A percentile compares a stretch with the other conserved stretches of the same genome.
Conservation (phyloP, 176 grass and related monocot genomes). For the Calamus simplicifolius region DNA sequence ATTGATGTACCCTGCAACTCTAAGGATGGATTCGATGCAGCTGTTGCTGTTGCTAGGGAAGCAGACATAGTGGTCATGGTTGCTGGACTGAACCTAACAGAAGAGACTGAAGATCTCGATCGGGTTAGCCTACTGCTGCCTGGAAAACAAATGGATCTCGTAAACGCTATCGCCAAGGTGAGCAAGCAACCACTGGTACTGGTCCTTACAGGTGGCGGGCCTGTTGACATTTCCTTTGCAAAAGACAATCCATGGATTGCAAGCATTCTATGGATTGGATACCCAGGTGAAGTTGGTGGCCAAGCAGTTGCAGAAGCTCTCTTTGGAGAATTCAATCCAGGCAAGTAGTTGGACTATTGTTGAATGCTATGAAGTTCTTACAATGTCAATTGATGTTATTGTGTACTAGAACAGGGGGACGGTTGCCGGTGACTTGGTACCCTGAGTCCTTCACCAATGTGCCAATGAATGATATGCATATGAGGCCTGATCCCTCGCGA, state of each 20-base stretch:
- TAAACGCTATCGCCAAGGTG: slow-evolving; percentile 32
- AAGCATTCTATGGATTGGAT: slow-evolving; percentile 80
- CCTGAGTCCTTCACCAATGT: slow-evolving; percentile 69
- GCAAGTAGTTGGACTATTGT: slow-evolving; percentile 27
- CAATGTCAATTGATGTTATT: too few species aligned
- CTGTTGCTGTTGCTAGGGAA: slow-evolving; percentile 37
- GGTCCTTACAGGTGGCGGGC: slow-evolving; percentile 74
- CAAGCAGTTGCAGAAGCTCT: slow-evolving; percentile 76
- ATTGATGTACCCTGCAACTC: slow-evolving; percentile 44
- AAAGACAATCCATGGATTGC: slow-evolving; percentile 44
- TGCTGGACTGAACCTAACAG: slow-evolving; percentile 75
- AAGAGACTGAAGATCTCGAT: slow-evolving; percentile 77
- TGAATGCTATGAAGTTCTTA: neutral
- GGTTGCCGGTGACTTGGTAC: slow-evolving; percentile 73
- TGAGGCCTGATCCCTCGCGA: slow-evolving; percentile 59
- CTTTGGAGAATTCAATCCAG: slow-evolving; percentile 81
- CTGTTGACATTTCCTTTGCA: slow-evolving; percentile 75
- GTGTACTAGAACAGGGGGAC: slow-evolving; percentile 39
- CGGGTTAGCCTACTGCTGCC: slow-evolving; percentile 76
- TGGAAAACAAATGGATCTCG: slow-evolving; percentile 74
- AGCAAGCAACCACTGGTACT: slow-evolving; percentile 57
- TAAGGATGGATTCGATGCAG: slow-evolving; percentile 44
- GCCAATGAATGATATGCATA: slow-evolving; percentile 86
- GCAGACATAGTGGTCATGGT: slow-evolving; percentile 57
- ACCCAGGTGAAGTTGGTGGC: slow-evolving; percentile 82